phyloP scores from a whole-genome alignment of 2,329 filamentous ascomycete genomes.

The Trichoderma sp. region DNA sequence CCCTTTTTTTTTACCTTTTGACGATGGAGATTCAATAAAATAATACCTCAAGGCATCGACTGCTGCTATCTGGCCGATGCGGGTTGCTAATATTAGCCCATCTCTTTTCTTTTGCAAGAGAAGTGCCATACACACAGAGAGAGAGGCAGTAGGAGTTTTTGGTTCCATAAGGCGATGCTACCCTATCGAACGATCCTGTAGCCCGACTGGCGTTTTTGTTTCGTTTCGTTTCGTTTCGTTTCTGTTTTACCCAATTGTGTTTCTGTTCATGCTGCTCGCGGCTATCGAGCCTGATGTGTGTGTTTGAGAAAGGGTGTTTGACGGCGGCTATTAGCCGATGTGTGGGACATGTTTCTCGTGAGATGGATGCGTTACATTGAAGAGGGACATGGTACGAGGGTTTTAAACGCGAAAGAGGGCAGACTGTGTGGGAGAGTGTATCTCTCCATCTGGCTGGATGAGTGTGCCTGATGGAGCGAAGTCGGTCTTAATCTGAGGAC shows the following conservation, averaged over 20 bases:
- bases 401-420: neutral
- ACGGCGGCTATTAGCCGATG: constrained; percentile 24
- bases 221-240: neutral
- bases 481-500: no score
- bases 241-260: neutral
- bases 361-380: constrained; percentile 23
- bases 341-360: neutral
- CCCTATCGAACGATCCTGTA: no score
- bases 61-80: neutral
- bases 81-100: constrained; percentile 18
- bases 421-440: neutral
- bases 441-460: no score
- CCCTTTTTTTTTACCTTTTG: neutral
- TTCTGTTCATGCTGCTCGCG: neutral
- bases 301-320: constrained; percentile 2
- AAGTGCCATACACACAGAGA: no score
- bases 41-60: no score
- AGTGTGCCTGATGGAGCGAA: no score
- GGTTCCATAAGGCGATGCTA: no score
- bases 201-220: neutral
- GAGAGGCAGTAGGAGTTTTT: no score
- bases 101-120: neutral
- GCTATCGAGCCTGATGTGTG: constrained; percentile 3
- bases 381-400: constrained; percentile 6
- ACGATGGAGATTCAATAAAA: neutral